phyloP scores from a whole-genome alignment of 2,329 filamentous ascomycete species.

The Podosphaera fusca region DNA sequence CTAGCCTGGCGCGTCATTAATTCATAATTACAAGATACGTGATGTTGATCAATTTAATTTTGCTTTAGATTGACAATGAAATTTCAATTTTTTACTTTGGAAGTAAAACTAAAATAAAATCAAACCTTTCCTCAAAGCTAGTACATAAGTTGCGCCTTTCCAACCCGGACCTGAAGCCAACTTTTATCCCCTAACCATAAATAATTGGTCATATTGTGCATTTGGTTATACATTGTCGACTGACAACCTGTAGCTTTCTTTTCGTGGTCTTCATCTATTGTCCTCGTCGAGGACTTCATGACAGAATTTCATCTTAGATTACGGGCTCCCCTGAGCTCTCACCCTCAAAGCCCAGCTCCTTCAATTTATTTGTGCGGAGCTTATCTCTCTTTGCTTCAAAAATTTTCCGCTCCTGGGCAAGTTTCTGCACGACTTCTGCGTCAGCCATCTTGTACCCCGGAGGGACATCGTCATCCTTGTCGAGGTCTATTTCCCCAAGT shows the following conservation, averaged over 20 bases:
- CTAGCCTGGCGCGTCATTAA: too few species aligned
- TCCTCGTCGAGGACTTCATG: too few species aligned
- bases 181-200: background rate
- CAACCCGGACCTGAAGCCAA: background rate
- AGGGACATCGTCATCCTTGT: slow-evolving; percentile 78
- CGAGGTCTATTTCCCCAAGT: slow-evolving; percentile 86
- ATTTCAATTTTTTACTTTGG: too few species aligned
- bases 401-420: slow-evolving; percentile 49
- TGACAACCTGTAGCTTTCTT: too few species aligned
- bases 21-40: too few species aligned
- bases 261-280: too few species aligned
- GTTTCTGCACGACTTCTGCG: slow-evolving; percentile 42
- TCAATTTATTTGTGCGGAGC: slow-evolving; percentile 44
- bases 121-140: too few species aligned
- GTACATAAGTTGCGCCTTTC: background rate
- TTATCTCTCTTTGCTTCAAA: slow-evolving; percentile 53
- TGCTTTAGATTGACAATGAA: too few species aligned
- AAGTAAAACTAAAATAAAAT: too few species aligned
- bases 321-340: slow-evolving; percentile 59
- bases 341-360: slow-evolving; percentile 65
- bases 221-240: too few species aligned
- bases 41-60: too few species aligned
- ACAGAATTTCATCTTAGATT: slow-evolving; percentile 23
- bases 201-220: too few species aligned
- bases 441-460: slow-evolving; percentile 41